phyloP scores from a whole-genome alignment of 305 asterid genomes.

The Plantago lanceolata region DNA sequence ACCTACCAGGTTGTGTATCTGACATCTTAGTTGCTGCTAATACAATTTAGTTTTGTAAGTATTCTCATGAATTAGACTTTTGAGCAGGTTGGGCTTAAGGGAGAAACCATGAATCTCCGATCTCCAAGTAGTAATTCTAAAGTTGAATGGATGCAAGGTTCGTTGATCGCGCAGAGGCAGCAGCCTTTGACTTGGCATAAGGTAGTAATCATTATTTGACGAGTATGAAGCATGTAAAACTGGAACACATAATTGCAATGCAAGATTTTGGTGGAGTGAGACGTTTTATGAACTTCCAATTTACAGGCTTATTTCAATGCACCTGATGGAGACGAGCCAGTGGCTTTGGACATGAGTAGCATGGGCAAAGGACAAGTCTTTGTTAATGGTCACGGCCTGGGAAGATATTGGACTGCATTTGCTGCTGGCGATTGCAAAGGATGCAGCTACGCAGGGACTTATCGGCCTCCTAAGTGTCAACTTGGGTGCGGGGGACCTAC shows the following conservation, averaged over 20 bases:
- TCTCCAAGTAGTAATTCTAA: constrained; percentile 44
- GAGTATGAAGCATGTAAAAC: background rate
- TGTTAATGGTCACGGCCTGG: constrained; percentile 84
- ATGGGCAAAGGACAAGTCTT: constrained; percentile 94
- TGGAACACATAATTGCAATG: constrained; percentile 7
- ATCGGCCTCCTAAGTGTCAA: constrained; percentile 76
- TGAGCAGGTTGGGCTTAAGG: constrained; percentile 61
- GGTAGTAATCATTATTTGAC: constrained; percentile 36
- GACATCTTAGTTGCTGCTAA: constrained; percentile 2
- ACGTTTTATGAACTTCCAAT: constrained; percentile 5
- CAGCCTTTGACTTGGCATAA: constrained; percentile 90
- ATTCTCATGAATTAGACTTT: constrained; percentile 23
- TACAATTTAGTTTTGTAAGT: background rate
- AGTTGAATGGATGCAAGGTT: constrained; percentile 61
- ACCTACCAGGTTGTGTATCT: constrained; percentile 64
- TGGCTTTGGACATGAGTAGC: constrained; percentile 88
- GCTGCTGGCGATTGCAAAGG: constrained; percentile 73
- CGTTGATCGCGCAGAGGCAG: constrained; percentile 67
- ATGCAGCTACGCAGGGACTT: constrained; percentile 59
- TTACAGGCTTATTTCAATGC: constrained; percentile 62
- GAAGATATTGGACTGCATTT: constrained; percentile 77
- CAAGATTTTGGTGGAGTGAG: constrained; percentile 13
- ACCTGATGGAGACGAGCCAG: constrained; percentile 81
- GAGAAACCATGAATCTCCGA: constrained; percentile 54
- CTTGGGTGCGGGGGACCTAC: constrained; percentile 82